These are phyloP conservation scores for Globisporangium camurandrum DNA, from an alignment of 352 stramenopile species.

Conservation along the genomic window DNA sequence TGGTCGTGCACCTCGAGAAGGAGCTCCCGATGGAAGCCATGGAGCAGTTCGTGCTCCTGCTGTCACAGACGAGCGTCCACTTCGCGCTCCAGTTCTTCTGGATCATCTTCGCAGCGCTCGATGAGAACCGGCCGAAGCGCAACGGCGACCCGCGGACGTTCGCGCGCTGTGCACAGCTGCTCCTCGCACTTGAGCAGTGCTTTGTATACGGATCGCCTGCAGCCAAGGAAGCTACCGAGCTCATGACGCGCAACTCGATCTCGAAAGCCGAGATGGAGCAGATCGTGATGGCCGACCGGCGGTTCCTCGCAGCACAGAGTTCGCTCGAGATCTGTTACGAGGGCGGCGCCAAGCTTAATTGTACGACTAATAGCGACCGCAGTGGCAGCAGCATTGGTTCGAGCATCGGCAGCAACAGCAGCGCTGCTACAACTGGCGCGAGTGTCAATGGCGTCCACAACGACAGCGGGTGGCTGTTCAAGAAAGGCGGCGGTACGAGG, in stretches of 20 bases:
- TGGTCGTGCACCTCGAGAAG: constrained; percentile 76
- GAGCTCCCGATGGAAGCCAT: constrained; percentile 69
- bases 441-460: constrained; percentile 3
- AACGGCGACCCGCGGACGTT: constrained; percentile 60
- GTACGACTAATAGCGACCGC: not conserved
- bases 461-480: constrained; percentile 56
- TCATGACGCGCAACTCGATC: constrained; percentile 56
- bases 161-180: constrained; percentile 57
- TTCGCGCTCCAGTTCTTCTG: constrained; percentile 83
- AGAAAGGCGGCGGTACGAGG: constrained; percentile 73
- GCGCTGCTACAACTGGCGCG: not conserved
- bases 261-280: constrained; percentile 66
- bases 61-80: constrained; percentile 70
- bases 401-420: not conserved
- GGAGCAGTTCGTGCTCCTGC: constrained; percentile 71
- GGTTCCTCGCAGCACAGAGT: constrained; percentile 68
- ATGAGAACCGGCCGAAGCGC: constrained; percentile 73
- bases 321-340: constrained; percentile 15
- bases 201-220: constrained; percentile 70
- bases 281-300: constrained; percentile 56
- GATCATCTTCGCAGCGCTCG: constrained; percentile 71
- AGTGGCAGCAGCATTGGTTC: not conserved
- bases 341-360: not conserved
- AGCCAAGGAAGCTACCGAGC: constrained; percentile 38
- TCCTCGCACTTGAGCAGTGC: constrained; percentile 71